These are phyloP conservation scores for Cutaneotrichosporon sp. DNA, from an alignment of 1,284 basidiomycete genomes.

Conservation along the genomic window DNA sequence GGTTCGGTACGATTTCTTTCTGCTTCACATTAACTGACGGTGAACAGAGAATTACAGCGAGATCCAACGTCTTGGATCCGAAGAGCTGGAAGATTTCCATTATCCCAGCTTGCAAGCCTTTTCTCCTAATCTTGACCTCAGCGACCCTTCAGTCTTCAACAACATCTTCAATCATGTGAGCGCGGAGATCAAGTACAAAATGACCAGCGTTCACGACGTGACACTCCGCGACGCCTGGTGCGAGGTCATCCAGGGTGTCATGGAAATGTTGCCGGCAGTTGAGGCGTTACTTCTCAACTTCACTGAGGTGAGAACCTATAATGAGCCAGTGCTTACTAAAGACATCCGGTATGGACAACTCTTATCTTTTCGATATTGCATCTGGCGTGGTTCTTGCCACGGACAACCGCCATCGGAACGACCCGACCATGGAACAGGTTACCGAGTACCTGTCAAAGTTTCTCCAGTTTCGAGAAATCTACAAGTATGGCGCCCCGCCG, in stretches of 20 bases:
- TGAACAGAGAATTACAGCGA: constrained; percentile 79
- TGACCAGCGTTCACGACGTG: constrained; percentile 55
- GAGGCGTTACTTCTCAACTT: constrained; percentile 51
- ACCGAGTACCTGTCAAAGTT: constrained; percentile 88
- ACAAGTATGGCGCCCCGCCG: too few species aligned
- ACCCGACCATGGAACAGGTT: constrained; percentile 81
- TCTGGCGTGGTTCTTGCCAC: constrained; percentile 86
- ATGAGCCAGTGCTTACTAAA: constrained; percentile 32
- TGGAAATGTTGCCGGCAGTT: constrained; percentile 50
- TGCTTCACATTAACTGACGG: constrained; percentile 2
- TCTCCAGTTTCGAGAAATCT: constrained; percentile 75
- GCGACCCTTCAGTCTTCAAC: constrained; percentile 32
- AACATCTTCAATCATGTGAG: constrained; percentile 40
- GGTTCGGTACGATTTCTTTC: constrained; percentile 54
- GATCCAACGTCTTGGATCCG: constrained; percentile 76
- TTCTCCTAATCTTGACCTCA: constrained; percentile 29
- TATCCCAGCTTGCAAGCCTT: constrained; percentile 30
- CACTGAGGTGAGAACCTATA: constrained; percentile 27
- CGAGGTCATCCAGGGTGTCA: constrained; percentile 51
- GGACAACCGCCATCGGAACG: constrained; percentile 55
- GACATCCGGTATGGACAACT: constrained; percentile 86
- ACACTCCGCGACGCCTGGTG: constrained; percentile 55
- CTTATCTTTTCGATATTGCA: constrained; percentile 83
- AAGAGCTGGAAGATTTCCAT: constrained; percentile 70
- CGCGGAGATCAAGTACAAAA: constrained; percentile 50